Base-by-base conservation (phyloP, 257 asterid species). In the Scutellaria galericulata region DNA sequence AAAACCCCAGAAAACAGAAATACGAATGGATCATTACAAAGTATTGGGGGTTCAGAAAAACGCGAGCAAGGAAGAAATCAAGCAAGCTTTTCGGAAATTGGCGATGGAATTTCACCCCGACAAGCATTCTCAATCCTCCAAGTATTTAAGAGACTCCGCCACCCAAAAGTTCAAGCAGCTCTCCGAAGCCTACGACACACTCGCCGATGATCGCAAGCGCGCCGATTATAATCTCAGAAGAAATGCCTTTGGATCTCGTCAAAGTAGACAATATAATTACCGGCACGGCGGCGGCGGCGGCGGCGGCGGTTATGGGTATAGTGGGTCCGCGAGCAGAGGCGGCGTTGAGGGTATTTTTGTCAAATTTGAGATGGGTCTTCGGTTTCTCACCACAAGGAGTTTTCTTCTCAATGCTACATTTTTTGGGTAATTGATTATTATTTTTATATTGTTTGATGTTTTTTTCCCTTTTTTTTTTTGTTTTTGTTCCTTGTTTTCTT, bases 21-120 rank as follows among this genome's bases (percentile, higher is more conserved):
- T 3, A 11, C 47, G n/a, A 37, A 92, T 92, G 98, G 95, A 92
- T 86, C 91, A 86, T 47, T 92, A 92, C 87, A 81, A 74, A 77
- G 63, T 77, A 3, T 81, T 92, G 66, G 98, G 97, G 37, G 63
- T 92, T 12, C 65, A 75, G 6, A 85, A 76, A 70, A 79, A 73
- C 48, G 93, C 98, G 9, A 88, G 77, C 87, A 92, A 92, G 79
- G 98, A 90, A 42, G 96, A 90, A 77, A 92, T 92, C 6, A 92
- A 92, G 75, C 86, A 81, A 74, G 97, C 96, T 4, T 92, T 88
- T 68, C 83, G 97, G n/a, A 80, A 82, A 59, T 71, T 90, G 66
- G 97, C 97, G 18, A 83, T 92, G 90, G 87, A 92, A 79, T 92
- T 87, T 24, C 98, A 92, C 72, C 98, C 98, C 1, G 98, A 92